These are phyloP conservation scores for Saccharomyces hybrid DNA, from an alignment of 1,139 yeast genomes.

Conservation along the genomic window DNA sequence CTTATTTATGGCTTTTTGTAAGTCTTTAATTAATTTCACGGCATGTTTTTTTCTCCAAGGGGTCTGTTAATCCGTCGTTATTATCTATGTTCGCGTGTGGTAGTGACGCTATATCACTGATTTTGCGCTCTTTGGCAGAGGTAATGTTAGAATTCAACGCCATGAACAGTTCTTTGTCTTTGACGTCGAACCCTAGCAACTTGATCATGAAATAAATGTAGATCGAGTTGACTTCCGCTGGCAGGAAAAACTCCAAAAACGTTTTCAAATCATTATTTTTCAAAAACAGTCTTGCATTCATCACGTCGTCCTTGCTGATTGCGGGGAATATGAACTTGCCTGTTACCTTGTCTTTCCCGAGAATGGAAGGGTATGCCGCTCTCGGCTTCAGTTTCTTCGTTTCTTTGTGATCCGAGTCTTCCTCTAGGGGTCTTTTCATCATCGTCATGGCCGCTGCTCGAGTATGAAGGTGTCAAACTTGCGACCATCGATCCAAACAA, in stretches of 20 bases:
- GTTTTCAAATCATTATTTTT: constrained; percentile 53
- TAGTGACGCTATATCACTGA: background rate
- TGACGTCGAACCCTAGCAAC: constrained; percentile 47
- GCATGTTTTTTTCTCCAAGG: constrained; percentile 40
- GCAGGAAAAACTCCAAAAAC: constrained; percentile 54
- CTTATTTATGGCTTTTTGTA: constrained; percentile 55
- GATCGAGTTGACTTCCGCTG: constrained; percentile 48
- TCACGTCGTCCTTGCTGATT: constrained; percentile 37
- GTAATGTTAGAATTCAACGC: constrained; percentile 27
- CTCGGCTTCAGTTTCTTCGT: constrained; percentile 13
- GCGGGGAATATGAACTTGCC: constrained; percentile 32
- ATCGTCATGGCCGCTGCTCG: background rate
- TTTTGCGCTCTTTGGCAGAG: background rate
- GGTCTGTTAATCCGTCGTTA: constrained; percentile 28
- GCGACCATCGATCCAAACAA: background rate
- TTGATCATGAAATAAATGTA: constrained; percentile 45
- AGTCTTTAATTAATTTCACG: constrained; percentile 42
- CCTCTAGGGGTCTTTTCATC: background rate
- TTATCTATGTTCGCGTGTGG: background rate
- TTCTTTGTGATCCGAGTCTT: background rate
- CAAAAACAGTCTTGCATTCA: constrained; percentile 49
- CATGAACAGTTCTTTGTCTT: constrained; percentile 35
- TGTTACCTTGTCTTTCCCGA: constrained; percentile 21
- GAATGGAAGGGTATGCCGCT: constrained; percentile 18
- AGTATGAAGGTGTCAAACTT: background rate